phyloP scores from a whole-genome alignment of 2,329 filamentous ascomycete species.

The Trichoderma polysporum region DNA sequence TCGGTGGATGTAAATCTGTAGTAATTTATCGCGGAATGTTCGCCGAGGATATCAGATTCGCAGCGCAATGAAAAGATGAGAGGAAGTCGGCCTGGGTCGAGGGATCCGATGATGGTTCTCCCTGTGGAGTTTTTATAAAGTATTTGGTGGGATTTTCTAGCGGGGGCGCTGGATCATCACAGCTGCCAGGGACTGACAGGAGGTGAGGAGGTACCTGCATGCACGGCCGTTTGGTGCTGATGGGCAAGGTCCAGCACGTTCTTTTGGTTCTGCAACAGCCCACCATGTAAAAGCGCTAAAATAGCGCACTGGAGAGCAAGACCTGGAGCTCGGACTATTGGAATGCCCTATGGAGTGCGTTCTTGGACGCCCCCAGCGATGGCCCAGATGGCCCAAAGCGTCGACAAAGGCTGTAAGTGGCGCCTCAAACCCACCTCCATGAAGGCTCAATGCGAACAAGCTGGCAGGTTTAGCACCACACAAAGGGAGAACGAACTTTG shows the following conservation, averaged over 20 bases:
- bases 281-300: slow-evolving; percentile 1
- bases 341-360: background rate
- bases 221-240: background rate
- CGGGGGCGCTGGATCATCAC: background rate
- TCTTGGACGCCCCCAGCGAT: background rate
- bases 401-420: slow-evolving; percentile 2
- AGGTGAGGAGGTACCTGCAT: slow-evolving; percentile 16
- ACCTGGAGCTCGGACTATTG: background rate
- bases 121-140: slow-evolving; percentile 22
- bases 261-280: background rate
- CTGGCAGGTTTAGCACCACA: too few species aligned
- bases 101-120: slow-evolving; percentile 37
- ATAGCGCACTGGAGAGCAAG: background rate
- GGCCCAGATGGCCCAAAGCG: slow-evolving; percentile 5
- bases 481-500: background rate
- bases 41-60: slow-evolving; percentile 14
- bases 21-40: background rate
- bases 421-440: background rate
- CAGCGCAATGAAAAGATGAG: slow-evolving; percentile 21
- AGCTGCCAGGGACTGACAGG: slow-evolving; percentile 12
- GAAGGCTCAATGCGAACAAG: background rate
- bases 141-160: slow-evolving; percentile 7
- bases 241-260: background rate
- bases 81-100: slow-evolving; percentile 28
- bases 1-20: background rate